phyloP scores from a whole-genome alignment of 2,329 filamentous ascomycete species.

The Sporothrix luriei region DNA sequence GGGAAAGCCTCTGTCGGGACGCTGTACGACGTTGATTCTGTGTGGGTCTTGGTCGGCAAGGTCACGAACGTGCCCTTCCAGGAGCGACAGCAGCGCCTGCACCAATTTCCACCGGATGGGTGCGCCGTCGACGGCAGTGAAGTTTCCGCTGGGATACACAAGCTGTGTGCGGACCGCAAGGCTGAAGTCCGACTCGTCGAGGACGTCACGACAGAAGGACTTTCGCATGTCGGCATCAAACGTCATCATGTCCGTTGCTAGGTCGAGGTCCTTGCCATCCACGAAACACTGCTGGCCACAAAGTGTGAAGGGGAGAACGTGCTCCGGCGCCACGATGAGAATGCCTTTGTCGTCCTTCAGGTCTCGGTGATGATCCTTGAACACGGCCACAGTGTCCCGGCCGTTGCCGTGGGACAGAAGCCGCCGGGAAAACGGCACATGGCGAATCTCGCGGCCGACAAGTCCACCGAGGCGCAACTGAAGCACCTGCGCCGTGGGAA shows the following conservation, averaged over 20 bases:
- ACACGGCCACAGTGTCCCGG: slow-evolving; percentile 45
- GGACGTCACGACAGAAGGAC: slow-evolving; percentile 57
- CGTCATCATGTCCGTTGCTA: slow-evolving; percentile 50
- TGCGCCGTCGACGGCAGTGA: slow-evolving; percentile 55
- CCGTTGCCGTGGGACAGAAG: slow-evolving; percentile 44
- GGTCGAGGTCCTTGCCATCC: slow-evolving; percentile 49
- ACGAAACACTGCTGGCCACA: slow-evolving; percentile 61
- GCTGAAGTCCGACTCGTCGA: slow-evolving; percentile 66
- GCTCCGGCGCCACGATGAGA: slow-evolving; percentile 63
- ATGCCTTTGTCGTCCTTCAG: slow-evolving; percentile 53
- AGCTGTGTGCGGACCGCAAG: slow-evolving; percentile 58
- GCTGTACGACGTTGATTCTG: slow-evolving; percentile 53
- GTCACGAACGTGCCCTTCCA: slow-evolving; percentile 44
- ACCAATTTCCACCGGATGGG: slow-evolving; percentile 55
- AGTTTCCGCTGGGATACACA: slow-evolving; percentile 58
- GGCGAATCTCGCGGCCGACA: slow-evolving; percentile 55
- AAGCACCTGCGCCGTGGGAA: slow-evolving; percentile 61
- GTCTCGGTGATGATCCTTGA: slow-evolving; percentile 42
- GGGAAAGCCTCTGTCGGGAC: slow-evolving; percentile 52
- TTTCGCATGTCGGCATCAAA: slow-evolving; percentile 55
- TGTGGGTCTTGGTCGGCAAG: slow-evolving; percentile 47
- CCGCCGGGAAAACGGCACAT: slow-evolving; percentile 61
- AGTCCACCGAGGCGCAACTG: slow-evolving; percentile 59
- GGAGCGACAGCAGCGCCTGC: slow-evolving; percentile 47
- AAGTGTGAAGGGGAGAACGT: slow-evolving; percentile 66